A percentile compares a stretch with the other conserved stretches of the same genome.
phyloP scores from a whole-genome alignment of 345 rosid species.

The Bruguiera gymnorhiza region DNA sequence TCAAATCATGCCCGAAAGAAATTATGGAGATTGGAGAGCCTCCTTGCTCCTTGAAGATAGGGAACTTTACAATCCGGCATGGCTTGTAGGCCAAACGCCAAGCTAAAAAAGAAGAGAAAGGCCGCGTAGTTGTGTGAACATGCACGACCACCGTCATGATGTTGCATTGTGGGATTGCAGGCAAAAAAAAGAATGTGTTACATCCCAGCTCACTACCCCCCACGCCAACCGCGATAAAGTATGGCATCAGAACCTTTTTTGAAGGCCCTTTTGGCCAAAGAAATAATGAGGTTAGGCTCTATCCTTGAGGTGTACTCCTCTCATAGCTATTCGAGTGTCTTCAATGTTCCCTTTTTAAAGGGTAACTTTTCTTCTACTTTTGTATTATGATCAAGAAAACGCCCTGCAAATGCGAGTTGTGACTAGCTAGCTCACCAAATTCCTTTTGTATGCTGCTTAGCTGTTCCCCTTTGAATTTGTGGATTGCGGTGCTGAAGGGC shows the following conservation, averaged over 20 bases:
- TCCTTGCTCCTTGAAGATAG: conserved; percentile 9
- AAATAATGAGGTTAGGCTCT: no score
- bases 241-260: neutral
- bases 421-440: no score
- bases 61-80: conserved; percentile 32
- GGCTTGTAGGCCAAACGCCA: conserved; percentile 21
- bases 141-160: conserved; percentile 25
- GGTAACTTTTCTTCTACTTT: no score
- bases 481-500: no score
- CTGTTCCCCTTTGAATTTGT: no score
- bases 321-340: no score
- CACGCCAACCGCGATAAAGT: conserved; percentile 19
- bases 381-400: no score
- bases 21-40: conserved; percentile 20
- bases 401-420: no score
- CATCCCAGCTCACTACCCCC: conserved; percentile 9
- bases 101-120: neutral
- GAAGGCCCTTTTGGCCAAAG: neutral
- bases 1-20: neutral
- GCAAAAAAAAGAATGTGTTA: conserved; percentile 2
- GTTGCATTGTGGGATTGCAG: conserved; percentile 27
- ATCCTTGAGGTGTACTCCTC: no score
- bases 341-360: no score
- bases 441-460: no score
- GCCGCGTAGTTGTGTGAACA: conserved; percentile 1